Evolutionary conservation across 2,329 filamentous ascomycete genomes (phyloP), one percentile per base, ranked within the genome.

Genomic region (Aspergillus sp.): DNA sequence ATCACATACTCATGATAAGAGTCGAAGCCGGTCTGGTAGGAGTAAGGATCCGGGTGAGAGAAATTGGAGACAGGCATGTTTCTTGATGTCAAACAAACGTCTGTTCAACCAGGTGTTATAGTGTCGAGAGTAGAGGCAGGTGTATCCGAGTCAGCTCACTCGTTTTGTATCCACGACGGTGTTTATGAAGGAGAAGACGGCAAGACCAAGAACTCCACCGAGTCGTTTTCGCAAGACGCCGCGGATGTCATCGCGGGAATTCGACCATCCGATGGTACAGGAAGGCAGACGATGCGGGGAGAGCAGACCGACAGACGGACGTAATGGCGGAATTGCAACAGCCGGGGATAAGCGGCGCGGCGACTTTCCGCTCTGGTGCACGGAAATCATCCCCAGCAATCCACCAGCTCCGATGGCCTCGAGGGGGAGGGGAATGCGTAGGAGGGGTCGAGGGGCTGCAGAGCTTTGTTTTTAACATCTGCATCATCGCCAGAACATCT

Each of bases 21-120:
- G 70, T 82, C 81, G 76, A 94, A 92, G 70, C 89, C 89, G 76
- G 85, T 88, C 65, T 86, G 86, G 72, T 94, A 94, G 53, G 77
- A 78, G 77, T 94, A 94, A 59, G 83, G 86, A 68, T 88, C 86
- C 36, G 80, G 77, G 54, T 81, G 78, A 45, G 71, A 77, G 75
- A 88, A 88, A 14, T 81, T 72, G 29, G 85, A 87, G 64, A 81
- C 78, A 59, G 86, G 85, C 86, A 88, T 88, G 40, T 50, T 69
- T 60, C 44, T 29, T 34, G n/a, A 45, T 19, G 53, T 25, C 16
- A 21, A 41, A 16, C 29, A n/a, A 19, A 6, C 11, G 25, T 23
- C 14, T 19, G 43, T 10, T 38, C 3, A 21, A 45, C 42, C 19
- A 38, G 44, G 21, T 29, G 23, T 31, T 47, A 20, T 7, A 29